Base-by-base conservation (phyloP, 2,329 filamentous ascomycete species). In the Stachybotrys chlorohalonatus region DNA sequence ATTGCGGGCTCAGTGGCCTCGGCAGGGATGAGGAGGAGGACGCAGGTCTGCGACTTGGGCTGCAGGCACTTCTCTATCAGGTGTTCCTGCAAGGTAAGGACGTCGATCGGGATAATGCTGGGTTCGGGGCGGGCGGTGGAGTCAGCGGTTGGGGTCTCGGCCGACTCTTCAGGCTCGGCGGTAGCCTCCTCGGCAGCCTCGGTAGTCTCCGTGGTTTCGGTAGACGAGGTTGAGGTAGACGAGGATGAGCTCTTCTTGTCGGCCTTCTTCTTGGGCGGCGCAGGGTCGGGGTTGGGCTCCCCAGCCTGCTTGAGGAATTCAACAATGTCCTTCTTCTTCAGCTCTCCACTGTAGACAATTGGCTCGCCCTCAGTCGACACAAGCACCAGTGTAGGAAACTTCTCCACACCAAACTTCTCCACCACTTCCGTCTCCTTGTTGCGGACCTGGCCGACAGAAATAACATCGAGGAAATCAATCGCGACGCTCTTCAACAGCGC, bases 391-490 rank as follows among this genome's bases (percentile, higher is more conserved):
- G 87, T 85, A 0, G 94, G 95, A 67, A 90, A 95, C 52, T 86
- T 84, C 15, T 80, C 76, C 57, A 99, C 78, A 47, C 84, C 86
- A 66, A 93, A 97, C 55, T 82, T 81, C 56, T 88, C 80, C 5
- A 90, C 83, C 0, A 86, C 80, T 47, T 78, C 80, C 53, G 79
- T 79, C 70, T 96, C 90, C 71, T 92, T 95, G 73, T 87, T 79
- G 55, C 91, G 84, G 54, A 96, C 81, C 71, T 97, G 93, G 8
- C 84, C 93, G 42, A 99, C 78, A 4, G 81, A 79, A 58, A 97
- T 83, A 54, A 83, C 82, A 42, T 86, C 91, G 31, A 94, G 78
- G 70, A 93, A 99, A 67, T 97, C 94, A 63, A 96, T 90, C 7
- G 94, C 92, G 53, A 97, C 71, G 57, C 90, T 86, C 69, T 88